Percentiles rank a stretch among this genome's conserved stretches.
phyloP scores from a whole-genome alignment of 2,329 filamentous ascomycete genomes.

The Arthroderma uncinatum region DNA sequence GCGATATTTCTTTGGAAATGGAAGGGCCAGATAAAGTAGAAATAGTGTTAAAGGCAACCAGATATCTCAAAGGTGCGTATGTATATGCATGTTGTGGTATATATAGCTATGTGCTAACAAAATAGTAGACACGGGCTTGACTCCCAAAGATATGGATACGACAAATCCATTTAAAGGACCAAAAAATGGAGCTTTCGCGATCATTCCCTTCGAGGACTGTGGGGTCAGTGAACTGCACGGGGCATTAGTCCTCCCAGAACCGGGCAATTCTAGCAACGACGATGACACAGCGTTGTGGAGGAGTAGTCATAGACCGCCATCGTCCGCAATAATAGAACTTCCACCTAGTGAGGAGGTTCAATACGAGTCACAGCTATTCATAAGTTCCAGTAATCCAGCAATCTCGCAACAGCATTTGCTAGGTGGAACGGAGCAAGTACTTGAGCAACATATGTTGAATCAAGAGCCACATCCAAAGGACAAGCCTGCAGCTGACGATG shows the following conservation, averaged over 20 bases:
- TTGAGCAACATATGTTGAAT: neutral
- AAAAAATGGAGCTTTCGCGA: neutral
- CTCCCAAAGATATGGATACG: neutral
- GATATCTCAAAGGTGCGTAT: neutral
- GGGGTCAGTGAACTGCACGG: neutral
- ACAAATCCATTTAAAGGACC: no score
- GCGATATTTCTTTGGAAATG: neutral
- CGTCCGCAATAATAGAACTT: slow-evolving; percentile 7
- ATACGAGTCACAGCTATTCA: neutral
- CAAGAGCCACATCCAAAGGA: neutral
- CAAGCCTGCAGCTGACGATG: neutral
- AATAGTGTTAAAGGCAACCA: neutral
- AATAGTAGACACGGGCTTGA: neutral
- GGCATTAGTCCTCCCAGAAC: neutral
- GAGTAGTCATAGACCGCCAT: neutral
- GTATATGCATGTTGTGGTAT: neutral
- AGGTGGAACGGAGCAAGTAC: neutral
- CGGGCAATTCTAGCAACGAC: neutral
- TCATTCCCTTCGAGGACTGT: neutral
- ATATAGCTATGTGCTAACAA: neutral
- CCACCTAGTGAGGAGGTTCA: slow-evolving; percentile 6
- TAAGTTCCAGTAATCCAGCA: neutral
- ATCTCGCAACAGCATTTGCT: neutral
- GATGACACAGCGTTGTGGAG: neutral
- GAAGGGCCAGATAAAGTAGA: neutral